Evolutionary conservation across 2,329 filamentous ascomycete genomes (phyloP).

Genomic region (Didymella pomorum): DNA sequence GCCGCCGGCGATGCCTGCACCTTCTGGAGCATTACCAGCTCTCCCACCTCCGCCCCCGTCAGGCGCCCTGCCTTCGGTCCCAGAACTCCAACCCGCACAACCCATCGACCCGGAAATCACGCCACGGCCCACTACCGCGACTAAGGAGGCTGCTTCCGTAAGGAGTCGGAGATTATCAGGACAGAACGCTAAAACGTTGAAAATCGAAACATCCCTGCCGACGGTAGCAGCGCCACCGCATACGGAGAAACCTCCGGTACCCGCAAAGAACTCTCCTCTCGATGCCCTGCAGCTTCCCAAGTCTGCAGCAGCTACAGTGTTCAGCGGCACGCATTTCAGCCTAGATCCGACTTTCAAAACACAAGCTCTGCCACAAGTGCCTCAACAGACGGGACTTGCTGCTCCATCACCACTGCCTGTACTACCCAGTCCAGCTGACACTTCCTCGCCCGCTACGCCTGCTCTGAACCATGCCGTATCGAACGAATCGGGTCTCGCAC

Average conservation of each 20-base stretch:
- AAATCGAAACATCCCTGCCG: conserved; percentile 76
- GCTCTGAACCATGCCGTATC: conserved; percentile 51
- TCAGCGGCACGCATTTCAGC: conserved; percentile 36
- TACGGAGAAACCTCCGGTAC: conserved; percentile 45
- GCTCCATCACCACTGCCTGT: conserved; percentile 45
- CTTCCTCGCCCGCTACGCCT: conserved; percentile 51
- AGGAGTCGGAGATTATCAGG: conserved; percentile 81
- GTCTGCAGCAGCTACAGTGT: conserved; percentile 44
- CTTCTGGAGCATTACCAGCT: conserved; percentile 42
- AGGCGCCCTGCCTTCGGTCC: conserved; percentile 41
- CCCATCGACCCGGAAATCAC: conserved; percentile 37
- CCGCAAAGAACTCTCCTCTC: conserved; percentile 45
- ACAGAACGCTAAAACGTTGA: conserved; percentile 80
- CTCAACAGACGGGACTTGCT: conserved; percentile 34
- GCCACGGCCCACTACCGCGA: conserved; percentile 35
- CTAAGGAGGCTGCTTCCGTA: conserved; percentile 59
- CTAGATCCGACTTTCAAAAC: conserved; percentile 44
- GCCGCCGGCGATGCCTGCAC: conserved; percentile 40
- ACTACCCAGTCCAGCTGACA: conserved; percentile 53
- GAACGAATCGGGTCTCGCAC: conserved; percentile 52
- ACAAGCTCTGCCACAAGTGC: conserved; percentile 42
- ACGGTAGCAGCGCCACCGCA: conserved; percentile 46
- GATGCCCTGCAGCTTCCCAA: conserved; percentile 46
- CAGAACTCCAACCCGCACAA: conserved; percentile 40
- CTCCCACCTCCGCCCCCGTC: conserved; percentile 35